These are phyloP conservation scores for Coniferiporia weirii DNA, from an alignment of 1,284 basidiomycete species.

Conservation along the genomic window DNA sequence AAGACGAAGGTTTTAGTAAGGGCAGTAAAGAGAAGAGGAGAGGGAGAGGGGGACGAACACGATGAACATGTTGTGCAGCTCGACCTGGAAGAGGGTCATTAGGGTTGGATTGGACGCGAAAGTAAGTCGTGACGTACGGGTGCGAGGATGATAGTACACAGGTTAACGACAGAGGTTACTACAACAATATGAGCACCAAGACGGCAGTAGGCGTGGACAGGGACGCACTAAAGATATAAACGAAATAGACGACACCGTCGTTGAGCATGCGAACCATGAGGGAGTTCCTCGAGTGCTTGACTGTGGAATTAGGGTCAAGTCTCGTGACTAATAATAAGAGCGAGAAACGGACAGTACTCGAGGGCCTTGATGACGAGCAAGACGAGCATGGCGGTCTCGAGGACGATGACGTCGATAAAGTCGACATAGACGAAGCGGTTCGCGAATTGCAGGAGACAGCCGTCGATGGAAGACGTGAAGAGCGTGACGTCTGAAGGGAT, in stretches of 20 bases:
- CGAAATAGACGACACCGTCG: conserved; percentile 15
- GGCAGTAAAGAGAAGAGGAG: background rate
- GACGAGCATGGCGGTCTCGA: conserved; percentile 6
- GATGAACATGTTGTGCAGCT: conserved; percentile 15
- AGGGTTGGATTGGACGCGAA: background rate
- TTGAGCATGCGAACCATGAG: conserved; percentile 17
- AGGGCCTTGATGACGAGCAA: conserved; percentile 13
- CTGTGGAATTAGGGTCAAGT: background rate
- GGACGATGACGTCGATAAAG: conserved; percentile 9
- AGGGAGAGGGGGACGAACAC: conserved; percentile 6
- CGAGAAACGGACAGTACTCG: conserved; percentile 7
- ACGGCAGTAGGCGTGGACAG: no score
- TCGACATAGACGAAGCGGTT: conserved; percentile 11
- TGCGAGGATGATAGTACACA: conserved; percentile 11
- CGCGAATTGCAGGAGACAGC: conserved; percentile 10
- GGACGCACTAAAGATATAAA: conserved; percentile 12
- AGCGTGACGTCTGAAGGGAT: background rate
- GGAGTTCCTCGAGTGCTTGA: conserved; percentile 8
- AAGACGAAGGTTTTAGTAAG: no score
- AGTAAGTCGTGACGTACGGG: conserved; percentile 7
- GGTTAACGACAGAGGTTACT: conserved; percentile 14
- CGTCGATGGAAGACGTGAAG: background rate
- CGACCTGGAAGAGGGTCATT: conserved; percentile 5
- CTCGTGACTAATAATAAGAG: background rate
- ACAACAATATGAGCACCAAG: background rate